Evolutionary conservation across 1,284 basidiomycete genomes (phyloP).

Genomic region (Nidula niveotomentosa): DNA sequence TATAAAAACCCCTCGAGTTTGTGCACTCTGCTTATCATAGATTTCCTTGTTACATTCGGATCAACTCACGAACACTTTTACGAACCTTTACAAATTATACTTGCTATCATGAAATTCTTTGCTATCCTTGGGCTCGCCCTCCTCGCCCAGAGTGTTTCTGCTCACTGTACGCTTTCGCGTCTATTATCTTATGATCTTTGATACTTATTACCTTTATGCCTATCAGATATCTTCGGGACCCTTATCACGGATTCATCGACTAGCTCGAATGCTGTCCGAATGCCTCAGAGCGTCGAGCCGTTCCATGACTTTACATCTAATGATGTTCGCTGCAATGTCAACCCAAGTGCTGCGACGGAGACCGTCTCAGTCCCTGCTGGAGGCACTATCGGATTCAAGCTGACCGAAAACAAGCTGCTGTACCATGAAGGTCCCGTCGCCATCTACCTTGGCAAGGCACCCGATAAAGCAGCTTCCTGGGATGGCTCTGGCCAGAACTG

Average conservation of each 20-base stretch:
- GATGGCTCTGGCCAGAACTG: slow-evolving; percentile 35
- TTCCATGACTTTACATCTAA: slow-evolving; percentile 25
- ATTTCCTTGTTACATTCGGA: no score
- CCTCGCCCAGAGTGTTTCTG: slow-evolving; percentile 22
- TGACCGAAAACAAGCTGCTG: slow-evolving; percentile 20
- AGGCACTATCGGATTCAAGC: slow-evolving; percentile 23
- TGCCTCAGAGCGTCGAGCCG: slow-evolving; percentile 29
- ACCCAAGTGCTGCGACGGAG: slow-evolving; percentile 20
- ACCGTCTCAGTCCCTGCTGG: slow-evolving; percentile 31
- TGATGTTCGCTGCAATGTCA: slow-evolving; percentile 31
- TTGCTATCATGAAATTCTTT: neutral
- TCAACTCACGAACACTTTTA: no score
- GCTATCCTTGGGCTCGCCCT: slow-evolving; percentile 15
- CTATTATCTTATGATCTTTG: neutral
- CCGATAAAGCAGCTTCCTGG: slow-evolving; percentile 30
- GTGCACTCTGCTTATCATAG: no score
- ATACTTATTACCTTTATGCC: slow-evolving; percentile 1
- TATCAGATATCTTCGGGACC: neutral
- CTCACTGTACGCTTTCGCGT: slow-evolving; percentile 22
- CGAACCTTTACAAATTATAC: no score
- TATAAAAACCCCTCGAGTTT: no score
- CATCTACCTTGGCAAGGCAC: slow-evolving; percentile 30
- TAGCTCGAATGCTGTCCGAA: slow-evolving; percentile 13
- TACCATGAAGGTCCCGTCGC: slow-evolving; percentile 33
- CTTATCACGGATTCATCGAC: neutral